Base-by-base conservation (phyloP, 2,329 filamentous ascomycete genomes). In the Fusarium piperis region DNA sequence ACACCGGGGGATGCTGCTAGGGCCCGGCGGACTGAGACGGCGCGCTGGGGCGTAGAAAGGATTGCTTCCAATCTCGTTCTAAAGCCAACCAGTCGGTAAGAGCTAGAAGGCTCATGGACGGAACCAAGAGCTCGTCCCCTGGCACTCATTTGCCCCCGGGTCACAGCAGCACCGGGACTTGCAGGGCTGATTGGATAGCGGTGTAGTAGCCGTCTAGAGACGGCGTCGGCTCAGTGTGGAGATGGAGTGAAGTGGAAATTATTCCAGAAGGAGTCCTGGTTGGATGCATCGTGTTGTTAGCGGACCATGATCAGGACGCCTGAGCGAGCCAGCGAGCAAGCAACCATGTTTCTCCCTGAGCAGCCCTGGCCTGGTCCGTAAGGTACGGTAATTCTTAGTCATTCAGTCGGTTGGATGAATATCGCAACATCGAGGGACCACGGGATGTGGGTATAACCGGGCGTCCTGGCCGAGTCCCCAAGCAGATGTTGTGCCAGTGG, bases 161-260 rank as follows among this genome's bases (percentile, higher is more conserved):
- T 46, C 36, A 56, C 58, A 65, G 35, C 18, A 57, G 59, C 41
- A 44, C 51, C 48, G 46, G 68, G 70, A 69, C 59, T 64, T 73
- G 65, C 73, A 74, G 66, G 73, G 73, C 74, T 74, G 74, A 76
- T 76, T 76, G 74, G 74, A 65, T 66, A 66, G 71, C 67, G 66
- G 72, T 71, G 67, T 70, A 74, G 74, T 72, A 64, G 59, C 59
- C 59, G 64, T 62, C 33, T 57, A 57, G 55, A 68, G 67, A 70
- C 59, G 74, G 62, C 71, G 69, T 52, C 57, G 67, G 62, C 44
- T 60, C 46, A 51, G 26, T 70, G 74, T 76, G 74, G 62, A 41
- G 57, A 73, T 76, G 74, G 62, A 46, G 57, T 51, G 60, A 53
- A 63, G 66, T 67, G 73, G 67, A 76, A 76, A 73, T 76, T 70